phyloP scores from a whole-genome alignment of 495 filamentous ascomycete genomes.

The Viridothelium virens region DNA sequence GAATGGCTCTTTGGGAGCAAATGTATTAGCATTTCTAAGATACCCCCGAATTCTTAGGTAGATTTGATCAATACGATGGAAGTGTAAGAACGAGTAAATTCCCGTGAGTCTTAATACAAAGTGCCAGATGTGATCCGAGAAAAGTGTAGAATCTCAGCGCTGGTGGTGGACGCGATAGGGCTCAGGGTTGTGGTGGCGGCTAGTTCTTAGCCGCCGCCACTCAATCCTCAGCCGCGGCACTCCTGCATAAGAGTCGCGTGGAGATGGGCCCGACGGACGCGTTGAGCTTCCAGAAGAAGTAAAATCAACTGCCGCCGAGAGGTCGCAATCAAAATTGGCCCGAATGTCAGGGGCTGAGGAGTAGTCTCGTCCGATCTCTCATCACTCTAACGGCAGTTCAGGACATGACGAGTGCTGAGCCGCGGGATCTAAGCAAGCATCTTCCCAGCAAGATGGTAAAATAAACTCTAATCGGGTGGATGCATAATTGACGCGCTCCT shows the following conservation, averaged over 20 bases:
- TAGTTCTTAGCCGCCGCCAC: background rate
- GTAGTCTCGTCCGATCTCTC: background rate
- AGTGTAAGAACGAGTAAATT: background rate
- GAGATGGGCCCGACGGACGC: background rate
- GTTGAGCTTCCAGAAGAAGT: background rate
- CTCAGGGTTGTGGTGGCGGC: background rate
- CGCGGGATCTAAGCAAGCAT: conserved; percentile 3
- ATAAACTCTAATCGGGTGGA: background rate
- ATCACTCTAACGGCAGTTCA: background rate
- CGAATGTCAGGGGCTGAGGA: background rate
- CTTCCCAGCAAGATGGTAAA: background rate
- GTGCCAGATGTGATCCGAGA: background rate
- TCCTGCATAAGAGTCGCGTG: background rate
- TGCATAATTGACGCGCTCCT: background rate
- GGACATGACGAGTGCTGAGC: background rate
- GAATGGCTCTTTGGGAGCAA: background rate
- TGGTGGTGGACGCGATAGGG: too few species aligned
- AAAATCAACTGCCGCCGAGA: background rate
- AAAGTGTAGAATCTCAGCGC: too few species aligned
- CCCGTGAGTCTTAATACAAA: too few species aligned
- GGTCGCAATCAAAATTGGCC: background rate
- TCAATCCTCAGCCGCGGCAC: background rate
- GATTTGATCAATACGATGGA: background rate
- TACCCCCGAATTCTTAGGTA: background rate
- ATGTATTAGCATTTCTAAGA: background rate